These are phyloP conservation scores for Phytophthora vignae DNA, from an alignment of 352 stramenopile genomes.

Conservation along the genomic window DNA sequence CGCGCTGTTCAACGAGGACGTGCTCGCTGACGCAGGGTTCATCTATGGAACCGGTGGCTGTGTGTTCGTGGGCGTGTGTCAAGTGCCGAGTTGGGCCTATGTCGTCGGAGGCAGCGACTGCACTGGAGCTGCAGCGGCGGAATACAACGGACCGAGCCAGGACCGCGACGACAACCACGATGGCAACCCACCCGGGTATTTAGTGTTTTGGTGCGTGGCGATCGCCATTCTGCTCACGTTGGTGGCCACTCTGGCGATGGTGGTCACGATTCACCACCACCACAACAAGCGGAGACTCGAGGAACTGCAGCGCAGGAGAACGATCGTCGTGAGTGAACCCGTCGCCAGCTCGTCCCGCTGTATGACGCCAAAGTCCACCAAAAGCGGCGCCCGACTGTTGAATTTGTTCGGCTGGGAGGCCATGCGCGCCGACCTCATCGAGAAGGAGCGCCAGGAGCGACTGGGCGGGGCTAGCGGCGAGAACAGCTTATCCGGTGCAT, in stretches of 20 bases:
- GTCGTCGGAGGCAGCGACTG: constrained; percentile 41
- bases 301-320: constrained; percentile 19
- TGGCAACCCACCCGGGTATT: constrained; percentile 12
- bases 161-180: background rate
- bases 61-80: constrained; percentile 43
- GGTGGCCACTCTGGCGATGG: constrained; percentile 28
- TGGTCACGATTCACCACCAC: constrained; percentile 30
- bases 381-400: constrained; percentile 31
- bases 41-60: constrained; percentile 36
- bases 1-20: constrained; percentile 8
- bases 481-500: constrained; percentile 12
- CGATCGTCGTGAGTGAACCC: constrained; percentile 19
- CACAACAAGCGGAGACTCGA: constrained; percentile 23
- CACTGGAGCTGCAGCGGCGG: background rate
- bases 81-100: constrained; percentile 27
- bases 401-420: constrained; percentile 58
- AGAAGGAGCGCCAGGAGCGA: constrained; percentile 47
- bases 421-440: constrained; percentile 49
- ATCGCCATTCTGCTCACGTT: constrained; percentile 36
- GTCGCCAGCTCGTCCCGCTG: constrained; percentile 12
- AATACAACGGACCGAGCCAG: background rate
- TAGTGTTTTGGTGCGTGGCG: constrained; percentile 39
- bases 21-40: constrained; percentile 22
- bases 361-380: constrained; percentile 24
- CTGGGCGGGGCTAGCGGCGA: background rate